Percentiles rank a stretch among this genome's conserved stretches.
Conservation (phyloP, 371 early-diverging fungal genomes). For the Mortierella sp. region DNA sequence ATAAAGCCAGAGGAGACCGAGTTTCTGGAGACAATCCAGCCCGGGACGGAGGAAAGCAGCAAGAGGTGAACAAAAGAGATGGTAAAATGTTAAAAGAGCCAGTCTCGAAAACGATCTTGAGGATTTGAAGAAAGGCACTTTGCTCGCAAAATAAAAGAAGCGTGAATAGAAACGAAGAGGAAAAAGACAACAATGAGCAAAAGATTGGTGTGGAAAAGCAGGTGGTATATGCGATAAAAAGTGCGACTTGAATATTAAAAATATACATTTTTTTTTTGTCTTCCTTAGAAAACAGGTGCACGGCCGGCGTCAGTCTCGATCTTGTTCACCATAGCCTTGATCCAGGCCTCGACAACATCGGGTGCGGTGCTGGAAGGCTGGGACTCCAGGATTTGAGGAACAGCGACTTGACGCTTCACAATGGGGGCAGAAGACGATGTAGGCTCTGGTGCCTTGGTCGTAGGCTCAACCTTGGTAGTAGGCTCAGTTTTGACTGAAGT, state of each 20-base stretch:
- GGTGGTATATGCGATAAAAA: not conserved
- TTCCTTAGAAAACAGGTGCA: slow-evolving; percentile 18
- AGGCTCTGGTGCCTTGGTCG: not conserved
- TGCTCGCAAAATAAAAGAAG: too few relatives aligned
- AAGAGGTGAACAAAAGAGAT: too few relatives aligned
- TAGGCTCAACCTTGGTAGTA: not conserved
- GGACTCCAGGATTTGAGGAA: not conserved
- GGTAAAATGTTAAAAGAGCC: too few relatives aligned
- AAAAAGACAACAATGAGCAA: not conserved
- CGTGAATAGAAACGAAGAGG: too few relatives aligned
- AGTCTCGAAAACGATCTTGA: too few relatives aligned
- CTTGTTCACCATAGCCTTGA: slow-evolving; percentile 32
- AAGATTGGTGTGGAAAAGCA: not conserved
- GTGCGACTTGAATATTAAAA: not conserved
- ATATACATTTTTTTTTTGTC: not conserved
- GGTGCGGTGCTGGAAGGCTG: slow-evolving; percentile 17
- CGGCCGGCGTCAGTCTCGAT: slow-evolving; percentile 15
- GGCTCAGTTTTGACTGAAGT: not conserved
- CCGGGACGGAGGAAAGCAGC: too few relatives aligned
- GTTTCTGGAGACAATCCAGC: too few relatives aligned
- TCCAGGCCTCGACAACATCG: slow-evolving; percentile 23
- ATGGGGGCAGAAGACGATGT: not conserved
- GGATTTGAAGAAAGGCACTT: too few relatives aligned
- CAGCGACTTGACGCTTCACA: slow-evolving; percentile 32
- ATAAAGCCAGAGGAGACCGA: too few relatives aligned